Percentiles rank a stretch among this genome's conserved stretches.
Conservation (phyloP, 768 basidiomycete genomes). For the Phaeotremella skinneri region DNA sequence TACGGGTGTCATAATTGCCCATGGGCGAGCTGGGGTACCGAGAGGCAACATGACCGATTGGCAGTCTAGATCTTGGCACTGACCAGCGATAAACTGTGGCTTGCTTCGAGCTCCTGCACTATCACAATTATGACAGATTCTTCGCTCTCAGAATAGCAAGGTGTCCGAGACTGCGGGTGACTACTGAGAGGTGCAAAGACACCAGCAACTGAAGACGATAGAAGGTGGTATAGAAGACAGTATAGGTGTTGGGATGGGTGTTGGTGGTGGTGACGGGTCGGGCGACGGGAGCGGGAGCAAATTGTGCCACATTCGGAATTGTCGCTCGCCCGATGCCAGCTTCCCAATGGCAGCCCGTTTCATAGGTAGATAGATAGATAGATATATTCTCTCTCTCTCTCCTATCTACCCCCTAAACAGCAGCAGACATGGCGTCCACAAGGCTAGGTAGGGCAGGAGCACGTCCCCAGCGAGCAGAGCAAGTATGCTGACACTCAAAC, state of each 20-base stretch:
- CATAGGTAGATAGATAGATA: neutral
- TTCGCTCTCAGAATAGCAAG: no score
- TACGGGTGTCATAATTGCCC: slow-evolving; percentile 45
- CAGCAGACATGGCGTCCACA: slow-evolving; percentile 19
- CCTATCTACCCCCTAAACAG: neutral
- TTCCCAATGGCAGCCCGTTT: neutral
- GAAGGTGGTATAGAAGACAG: no score
- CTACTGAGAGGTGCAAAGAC: no score
- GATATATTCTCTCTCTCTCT: neutral
- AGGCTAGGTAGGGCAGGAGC: slow-evolving; percentile 21
- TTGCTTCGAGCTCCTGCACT: no score
- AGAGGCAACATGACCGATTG: slow-evolving; percentile 11
- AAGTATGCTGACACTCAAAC: neutral
- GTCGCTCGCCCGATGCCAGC: neutral
- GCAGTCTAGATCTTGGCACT: no score
- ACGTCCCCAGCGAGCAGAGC: neutral
- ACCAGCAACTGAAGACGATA: no score
- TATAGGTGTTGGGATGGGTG: neutral
- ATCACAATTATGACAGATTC: no score
- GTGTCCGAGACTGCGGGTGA: no score
- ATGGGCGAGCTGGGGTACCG: slow-evolving; percentile 34
- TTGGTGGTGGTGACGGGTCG: slow-evolving; percentile 2
- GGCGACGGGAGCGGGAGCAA: slow-evolving; percentile 20
- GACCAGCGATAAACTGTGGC: no score
- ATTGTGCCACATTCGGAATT: slow-evolving; percentile 28